These are phyloP conservation scores for Mycena alexandri DNA, from an alignment of 768 basidiomycete species.

Conservation along the genomic window DNA sequence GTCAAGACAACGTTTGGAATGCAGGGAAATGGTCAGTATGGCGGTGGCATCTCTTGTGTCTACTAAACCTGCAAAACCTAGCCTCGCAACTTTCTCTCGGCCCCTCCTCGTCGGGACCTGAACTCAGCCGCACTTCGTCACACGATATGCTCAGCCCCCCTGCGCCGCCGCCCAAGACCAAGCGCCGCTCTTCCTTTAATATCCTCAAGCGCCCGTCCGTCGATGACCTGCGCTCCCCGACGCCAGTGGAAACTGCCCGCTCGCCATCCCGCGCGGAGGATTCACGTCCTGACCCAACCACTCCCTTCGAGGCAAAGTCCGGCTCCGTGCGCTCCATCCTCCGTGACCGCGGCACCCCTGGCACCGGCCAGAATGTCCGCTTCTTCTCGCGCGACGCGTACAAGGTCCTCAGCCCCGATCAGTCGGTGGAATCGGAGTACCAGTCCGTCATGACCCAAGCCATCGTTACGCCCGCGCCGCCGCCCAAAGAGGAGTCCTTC, in stretches of 20 bases:
- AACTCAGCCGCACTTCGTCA: slow-evolving; percentile 31
- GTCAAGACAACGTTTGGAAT: slow-evolving; percentile 58
- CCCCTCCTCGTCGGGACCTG: slow-evolving; percentile 32
- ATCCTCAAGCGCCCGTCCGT: slow-evolving; percentile 46
- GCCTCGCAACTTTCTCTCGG: slow-evolving; percentile 39
- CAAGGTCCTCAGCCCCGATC: slow-evolving; percentile 75
- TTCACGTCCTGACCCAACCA: slow-evolving; percentile 46
- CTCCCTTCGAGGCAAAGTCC: slow-evolving; percentile 53
- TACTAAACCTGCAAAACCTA: slow-evolving; percentile 17
- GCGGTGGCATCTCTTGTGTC: slow-evolving; percentile 47
- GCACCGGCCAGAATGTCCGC: slow-evolving; percentile 83
- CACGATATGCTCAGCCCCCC: slow-evolving; percentile 37
- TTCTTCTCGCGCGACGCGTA: slow-evolving; percentile 81
- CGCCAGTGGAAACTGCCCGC: slow-evolving; percentile 33
- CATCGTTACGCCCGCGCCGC: slow-evolving; percentile 44
- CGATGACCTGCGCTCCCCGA: slow-evolving; percentile 48
- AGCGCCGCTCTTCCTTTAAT: slow-evolving; percentile 35
- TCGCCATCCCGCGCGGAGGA: slow-evolving; percentile 36
- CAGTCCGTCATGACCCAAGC: slow-evolving; percentile 46
- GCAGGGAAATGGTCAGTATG: slow-evolving; percentile 53
- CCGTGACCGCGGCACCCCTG: slow-evolving; percentile 77
- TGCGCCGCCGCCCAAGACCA: slow-evolving; percentile 21
- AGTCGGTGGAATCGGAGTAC: slow-evolving; percentile 60
- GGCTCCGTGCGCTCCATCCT: slow-evolving; percentile 80
- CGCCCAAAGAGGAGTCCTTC: slow-evolving; percentile 41